Evolutionary conservation across 345 rosid genomes (phyloP).

Genomic region (Linum trigynum): DNA sequence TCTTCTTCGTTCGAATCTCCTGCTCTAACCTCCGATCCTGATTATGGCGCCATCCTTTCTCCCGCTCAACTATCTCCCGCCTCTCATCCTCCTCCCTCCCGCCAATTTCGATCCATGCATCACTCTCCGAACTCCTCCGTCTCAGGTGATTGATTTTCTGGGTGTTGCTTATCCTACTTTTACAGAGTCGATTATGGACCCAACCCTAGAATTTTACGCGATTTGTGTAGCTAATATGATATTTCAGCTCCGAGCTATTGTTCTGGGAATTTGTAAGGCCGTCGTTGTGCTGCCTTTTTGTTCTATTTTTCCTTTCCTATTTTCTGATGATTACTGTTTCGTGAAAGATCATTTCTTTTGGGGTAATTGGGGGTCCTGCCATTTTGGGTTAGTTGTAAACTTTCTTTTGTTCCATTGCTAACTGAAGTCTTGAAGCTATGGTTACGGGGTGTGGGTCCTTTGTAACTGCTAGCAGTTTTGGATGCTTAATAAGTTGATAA

Average conservation of each 20-base stretch:
- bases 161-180: neutral
- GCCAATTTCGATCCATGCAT: conserved; percentile 17
- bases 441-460: neutral
- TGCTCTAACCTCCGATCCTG: conserved; percentile 43
- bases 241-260: neutral
- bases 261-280: neutral
- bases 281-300: neutral
- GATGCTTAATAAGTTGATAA: conserved; percentile 1
- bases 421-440: neutral
- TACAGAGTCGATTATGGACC: neutral
- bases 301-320: neutral
- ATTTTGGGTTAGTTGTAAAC: neutral
- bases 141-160: conserved; percentile 9
- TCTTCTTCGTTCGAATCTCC: conserved; percentile 31
- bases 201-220: neutral
- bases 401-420: too few species aligned
- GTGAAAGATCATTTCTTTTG: neutral
- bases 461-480: neutral
- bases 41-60: conserved; percentile 44
- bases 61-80: conserved; percentile 14
- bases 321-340: neutral
- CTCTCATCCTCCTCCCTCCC: conserved; percentile 17
- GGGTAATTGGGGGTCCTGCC: neutral
- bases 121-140: conserved; percentile 6
- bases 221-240: neutral